Evolutionary conservation across 2,329 filamentous ascomycete genomes (phyloP), one percentile per base, ranked within the genome.

Genomic region (Pestalotiopsis sp.): DNA sequence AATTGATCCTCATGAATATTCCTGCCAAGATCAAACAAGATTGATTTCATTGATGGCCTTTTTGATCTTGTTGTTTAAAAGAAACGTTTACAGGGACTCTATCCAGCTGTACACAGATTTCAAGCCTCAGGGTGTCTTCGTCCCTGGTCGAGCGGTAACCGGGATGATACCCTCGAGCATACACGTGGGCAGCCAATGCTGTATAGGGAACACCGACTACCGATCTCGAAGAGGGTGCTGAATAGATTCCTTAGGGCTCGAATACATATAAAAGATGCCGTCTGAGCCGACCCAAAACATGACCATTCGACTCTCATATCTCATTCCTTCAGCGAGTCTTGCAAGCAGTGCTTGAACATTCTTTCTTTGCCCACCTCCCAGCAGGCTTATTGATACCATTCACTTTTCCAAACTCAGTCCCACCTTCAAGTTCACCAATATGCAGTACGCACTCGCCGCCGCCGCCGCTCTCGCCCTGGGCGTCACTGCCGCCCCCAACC

Each of bases 371-470:
- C 55, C 24, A 38, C 20, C 44, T 40, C 22, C 35, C 58, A 58
- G 63, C 63, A 39, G 63, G 48, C 52, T 40, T 65, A 57, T 24
- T 24, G 56, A 38, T 11, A 26, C 26, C 26, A 26, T n/a, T 57
- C 44, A 4, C 59, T 22, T 35, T 44, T 6, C 22, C 64, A 26
- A 38, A 30, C 44, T 40, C 20, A 13, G 40, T 20, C 22, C 17
- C 4, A 24, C 10, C 26, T 58, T 13, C 9, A 30, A 11, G n/a
- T 39, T 26, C 4, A 30, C 48, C 70, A 71, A 69, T 55, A 75
- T 73, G 73, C 73, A 75, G 71, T 72, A 66, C 65, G 69, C 69
- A 66, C 40, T 69, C 57, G 59, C 70, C 66, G 61, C 74, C 66
- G 61, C 74, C 67, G 70, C 69, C 24, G 70, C 71, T 63, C 61